These are phyloP conservation scores for Telopea speciosissima DNA, from an alignment of 177 flowering plant species.

Conservation along the genomic window DNA sequence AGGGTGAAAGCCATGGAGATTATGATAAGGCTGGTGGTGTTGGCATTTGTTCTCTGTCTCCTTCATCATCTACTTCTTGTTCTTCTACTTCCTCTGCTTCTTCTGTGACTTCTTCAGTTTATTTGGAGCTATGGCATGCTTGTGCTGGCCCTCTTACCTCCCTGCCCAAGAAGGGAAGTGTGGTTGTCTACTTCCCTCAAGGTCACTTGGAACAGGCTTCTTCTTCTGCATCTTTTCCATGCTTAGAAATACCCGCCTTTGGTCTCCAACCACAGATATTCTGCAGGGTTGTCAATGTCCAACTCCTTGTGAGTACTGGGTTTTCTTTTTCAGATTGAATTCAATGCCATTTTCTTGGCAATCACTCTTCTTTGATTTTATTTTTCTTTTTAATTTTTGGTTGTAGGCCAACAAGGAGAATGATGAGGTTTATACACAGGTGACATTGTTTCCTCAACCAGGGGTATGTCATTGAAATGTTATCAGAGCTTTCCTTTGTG, in stretches of 20 bases:
- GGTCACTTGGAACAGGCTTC: slow-evolving; percentile 84
- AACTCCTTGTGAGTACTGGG: slow-evolving; percentile 55
- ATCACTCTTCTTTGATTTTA: no score
- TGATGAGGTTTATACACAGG: no score
- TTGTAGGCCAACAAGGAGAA: no score
- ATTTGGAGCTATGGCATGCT: slow-evolving; percentile 86
- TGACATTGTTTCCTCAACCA: no score
- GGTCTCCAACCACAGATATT: slow-evolving; percentile 83
- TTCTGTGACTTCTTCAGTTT: background rate
- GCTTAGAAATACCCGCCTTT: slow-evolving; percentile 17
- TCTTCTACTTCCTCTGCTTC: background rate
- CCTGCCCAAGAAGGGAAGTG: slow-evolving; percentile 76
- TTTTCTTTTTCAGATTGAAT: slow-evolving; percentile 2
- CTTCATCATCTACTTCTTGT: background rate
- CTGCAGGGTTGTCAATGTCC: slow-evolving; percentile 75
- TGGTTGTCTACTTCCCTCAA: slow-evolving; percentile 92
- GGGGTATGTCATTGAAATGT: no score
- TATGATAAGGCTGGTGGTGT: background rate
- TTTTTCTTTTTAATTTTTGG: no score
- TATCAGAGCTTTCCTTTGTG: no score
- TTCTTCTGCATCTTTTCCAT: slow-evolving; percentile 29
- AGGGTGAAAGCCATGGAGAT: background rate
- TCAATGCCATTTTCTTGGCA: no score
- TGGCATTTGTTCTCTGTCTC: background rate
- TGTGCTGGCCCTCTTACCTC: background rate